A percentile compares a stretch with the other conserved stretches of the same genome.
These are phyloP conservation scores for Dentipellis sp. DNA, from an alignment of 768 basidiomycete genomes.

Conservation along the genomic window DNA sequence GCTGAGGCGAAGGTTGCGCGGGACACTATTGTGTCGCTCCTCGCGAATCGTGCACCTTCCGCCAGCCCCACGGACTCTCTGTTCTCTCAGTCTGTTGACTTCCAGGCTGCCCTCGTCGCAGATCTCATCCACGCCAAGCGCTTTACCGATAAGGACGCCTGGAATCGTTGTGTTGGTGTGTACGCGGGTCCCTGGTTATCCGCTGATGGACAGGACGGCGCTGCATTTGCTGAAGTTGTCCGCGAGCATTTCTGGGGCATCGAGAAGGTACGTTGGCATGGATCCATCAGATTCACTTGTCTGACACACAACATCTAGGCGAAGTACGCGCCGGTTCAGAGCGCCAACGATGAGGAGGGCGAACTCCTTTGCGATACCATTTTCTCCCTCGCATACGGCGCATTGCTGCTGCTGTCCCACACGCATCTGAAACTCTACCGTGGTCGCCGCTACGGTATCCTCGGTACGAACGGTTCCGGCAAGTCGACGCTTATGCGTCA, in stretches of 20 bases:
- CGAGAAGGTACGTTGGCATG: conserved; percentile 43
- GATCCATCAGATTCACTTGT: neutral
- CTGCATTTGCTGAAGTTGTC: conserved; percentile 50
- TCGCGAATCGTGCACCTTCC: conserved; percentile 38
- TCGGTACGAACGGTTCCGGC: conserved; percentile 93
- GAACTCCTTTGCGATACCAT: conserved; percentile 87
- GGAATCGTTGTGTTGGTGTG: conserved; percentile 64
- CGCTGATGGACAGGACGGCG: conserved; percentile 31
- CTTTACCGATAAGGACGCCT: conserved; percentile 43
- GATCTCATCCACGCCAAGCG: conserved; percentile 62
- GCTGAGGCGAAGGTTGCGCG: conserved; percentile 51
- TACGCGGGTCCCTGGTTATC: conserved; percentile 68
- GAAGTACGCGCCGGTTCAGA: conserved; percentile 38
- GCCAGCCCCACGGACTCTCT: conserved; percentile 42
- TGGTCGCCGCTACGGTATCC: conserved; percentile 90
- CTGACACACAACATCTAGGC: conserved; percentile 28
- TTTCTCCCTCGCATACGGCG: conserved; percentile 94
- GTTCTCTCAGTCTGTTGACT: conserved; percentile 54
- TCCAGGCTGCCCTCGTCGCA: conserved; percentile 64
- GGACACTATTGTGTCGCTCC: conserved; percentile 45
- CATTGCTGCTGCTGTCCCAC: conserved; percentile 88
- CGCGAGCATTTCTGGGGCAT: conserved; percentile 68
- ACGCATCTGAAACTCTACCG: conserved; percentile 84
- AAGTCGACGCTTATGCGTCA: conserved; percentile 96
- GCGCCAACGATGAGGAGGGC: conserved; percentile 55